Evolutionary conservation across 2,329 filamentous ascomycete species (phyloP).

Genomic region (Ophiosphaerella herpotricha): DNA sequence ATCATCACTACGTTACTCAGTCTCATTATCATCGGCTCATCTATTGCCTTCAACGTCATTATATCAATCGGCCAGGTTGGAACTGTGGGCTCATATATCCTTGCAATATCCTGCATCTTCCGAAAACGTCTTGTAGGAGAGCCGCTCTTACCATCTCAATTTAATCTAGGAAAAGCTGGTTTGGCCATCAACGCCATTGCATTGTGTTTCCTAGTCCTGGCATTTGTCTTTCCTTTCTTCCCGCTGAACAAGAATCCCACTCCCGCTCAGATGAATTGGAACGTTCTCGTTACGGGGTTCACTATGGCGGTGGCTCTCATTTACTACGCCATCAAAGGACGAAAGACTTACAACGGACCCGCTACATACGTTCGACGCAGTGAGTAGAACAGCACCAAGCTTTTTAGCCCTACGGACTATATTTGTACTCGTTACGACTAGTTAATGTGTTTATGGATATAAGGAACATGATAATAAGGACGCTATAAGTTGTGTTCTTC

Average conservation of each 20-base stretch:
- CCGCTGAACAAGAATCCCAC: constrained; percentile 24
- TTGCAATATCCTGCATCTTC: constrained; percentile 53
- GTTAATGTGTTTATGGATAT: neutral
- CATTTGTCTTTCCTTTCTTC: constrained; percentile 52
- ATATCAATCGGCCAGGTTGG: constrained; percentile 10
- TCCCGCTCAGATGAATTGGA: constrained; percentile 1
- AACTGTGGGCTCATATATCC: constrained; percentile 16
- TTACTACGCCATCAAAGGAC: neutral
- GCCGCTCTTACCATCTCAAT: constrained; percentile 49
- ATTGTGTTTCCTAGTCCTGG: constrained; percentile 44
- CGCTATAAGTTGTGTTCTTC: neutral
- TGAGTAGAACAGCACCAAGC: neutral
- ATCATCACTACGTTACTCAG: constrained; percentile 18
- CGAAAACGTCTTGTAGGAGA: constrained; percentile 50
- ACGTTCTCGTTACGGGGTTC: neutral
- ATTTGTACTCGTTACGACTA: neutral
- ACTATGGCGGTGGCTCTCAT: neutral
- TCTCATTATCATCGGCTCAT: constrained; percentile 32
- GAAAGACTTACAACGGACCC: constrained; percentile 2
- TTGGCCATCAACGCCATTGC: constrained; percentile 47
- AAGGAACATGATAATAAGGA: neutral
- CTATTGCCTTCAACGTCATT: constrained; percentile 26
- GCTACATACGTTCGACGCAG: neutral
- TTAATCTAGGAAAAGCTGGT: constrained; percentile 51
- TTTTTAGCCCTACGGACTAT: neutral